Evolutionary conservation across 2,329 filamentous ascomycete genomes (phyloP).

Genomic region (Venturia asperata): DNA sequence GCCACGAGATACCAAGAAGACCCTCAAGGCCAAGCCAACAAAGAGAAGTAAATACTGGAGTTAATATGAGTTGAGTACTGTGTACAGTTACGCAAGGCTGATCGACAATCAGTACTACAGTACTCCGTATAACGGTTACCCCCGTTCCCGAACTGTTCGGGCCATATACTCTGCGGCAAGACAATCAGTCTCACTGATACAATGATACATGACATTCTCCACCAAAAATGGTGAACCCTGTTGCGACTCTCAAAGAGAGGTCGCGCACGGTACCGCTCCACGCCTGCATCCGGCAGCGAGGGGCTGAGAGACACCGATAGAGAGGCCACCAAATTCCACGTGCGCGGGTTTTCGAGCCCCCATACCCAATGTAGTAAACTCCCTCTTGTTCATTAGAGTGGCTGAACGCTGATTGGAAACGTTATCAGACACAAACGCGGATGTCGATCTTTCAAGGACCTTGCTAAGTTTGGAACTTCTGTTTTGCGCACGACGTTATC

Average conservation of each 20-base stretch:
- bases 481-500: not conserved
- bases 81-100: constrained; percentile 1
- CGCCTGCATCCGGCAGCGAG: not conserved
- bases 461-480: not conserved
- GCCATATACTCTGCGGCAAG: constrained; percentile 3
- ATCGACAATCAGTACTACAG: not conserved
- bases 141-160: not conserved
- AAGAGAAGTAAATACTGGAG: not conserved
- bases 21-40: not conserved
- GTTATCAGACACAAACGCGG: not conserved
- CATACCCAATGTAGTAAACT: not conserved
- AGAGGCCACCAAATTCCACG: not conserved
- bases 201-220: constrained; percentile 8
- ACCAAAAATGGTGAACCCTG: not conserved
- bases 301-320: not conserved
- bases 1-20: not conserved
- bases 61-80: not conserved
- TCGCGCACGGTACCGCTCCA: not conserved
- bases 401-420: constrained; percentile 1
- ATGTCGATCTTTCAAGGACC: constrained; percentile 6
- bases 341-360: not conserved
- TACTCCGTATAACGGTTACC: no score
- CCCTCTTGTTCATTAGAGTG: not conserved
- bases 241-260: constrained; percentile 2
- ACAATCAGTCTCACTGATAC: constrained; percentile 11